These are phyloP conservation scores for Carex pumila DNA, from an alignment of 176 grass and related monocot genomes.

Conservation along the genomic window DNA sequence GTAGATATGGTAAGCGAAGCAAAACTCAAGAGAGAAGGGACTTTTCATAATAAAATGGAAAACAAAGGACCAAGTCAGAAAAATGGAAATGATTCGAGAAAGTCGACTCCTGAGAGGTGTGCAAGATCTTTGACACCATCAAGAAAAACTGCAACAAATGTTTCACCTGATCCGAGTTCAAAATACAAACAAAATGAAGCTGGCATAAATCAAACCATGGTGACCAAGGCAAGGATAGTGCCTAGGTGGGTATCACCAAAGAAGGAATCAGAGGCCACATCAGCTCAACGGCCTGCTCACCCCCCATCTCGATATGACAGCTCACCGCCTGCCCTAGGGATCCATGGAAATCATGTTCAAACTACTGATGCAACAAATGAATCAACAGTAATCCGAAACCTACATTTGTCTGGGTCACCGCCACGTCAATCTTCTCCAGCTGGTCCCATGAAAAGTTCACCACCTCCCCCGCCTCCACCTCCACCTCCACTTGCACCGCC, in stretches of 20 bases:
- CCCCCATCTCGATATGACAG: slow-evolving; percentile 81
- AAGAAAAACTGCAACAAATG: slow-evolving; percentile 46
- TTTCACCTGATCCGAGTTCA: slow-evolving; percentile 26
- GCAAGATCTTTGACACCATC: slow-evolving; percentile 34
- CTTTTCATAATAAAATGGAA: slow-evolving; percentile 43
- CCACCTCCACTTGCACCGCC: slow-evolving; percentile 21
- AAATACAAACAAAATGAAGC: slow-evolving; percentile 28
- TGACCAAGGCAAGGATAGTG: slow-evolving; percentile 43
- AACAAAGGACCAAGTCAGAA: slow-evolving; percentile 31
- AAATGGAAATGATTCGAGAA: slow-evolving; percentile 30
- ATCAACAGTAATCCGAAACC: slow-evolving; percentile 22
- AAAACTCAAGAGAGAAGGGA: slow-evolving; percentile 45
- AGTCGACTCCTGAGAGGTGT: slow-evolving; percentile 42
- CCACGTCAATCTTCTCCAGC: slow-evolving; percentile 19
- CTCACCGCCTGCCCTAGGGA: slow-evolving; percentile 72
- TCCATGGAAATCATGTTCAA: slow-evolving; percentile 31
- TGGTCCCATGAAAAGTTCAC: slow-evolving; percentile 17
- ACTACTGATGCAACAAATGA: slow-evolving; percentile 5
- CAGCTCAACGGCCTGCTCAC: slow-evolving; percentile 57
- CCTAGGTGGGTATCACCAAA: slow-evolving; percentile 68
- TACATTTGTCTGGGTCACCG: slow-evolving; percentile 17
- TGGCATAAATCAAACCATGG: slow-evolving; percentile 32
- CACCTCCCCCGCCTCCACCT: not conserved
- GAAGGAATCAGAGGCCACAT: slow-evolving; percentile 52
- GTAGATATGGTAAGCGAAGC: slow-evolving; percentile 39